Evolutionary conservation across 495 filamentous ascomycete genomes (phyloP).

Genomic region (Annulohypoxylon maeteangense): DNA sequence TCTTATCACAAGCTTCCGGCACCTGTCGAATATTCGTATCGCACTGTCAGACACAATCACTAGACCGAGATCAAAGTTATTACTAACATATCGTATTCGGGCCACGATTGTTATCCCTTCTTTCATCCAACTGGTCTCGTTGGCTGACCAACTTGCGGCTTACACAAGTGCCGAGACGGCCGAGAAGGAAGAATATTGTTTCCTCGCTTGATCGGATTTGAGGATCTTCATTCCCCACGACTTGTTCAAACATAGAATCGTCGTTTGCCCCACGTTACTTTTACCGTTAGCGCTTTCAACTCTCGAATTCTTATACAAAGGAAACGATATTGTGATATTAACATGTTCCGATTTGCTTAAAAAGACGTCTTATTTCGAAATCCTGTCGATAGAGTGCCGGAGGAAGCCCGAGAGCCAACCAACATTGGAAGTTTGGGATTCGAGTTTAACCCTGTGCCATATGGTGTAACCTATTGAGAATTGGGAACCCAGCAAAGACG

Average conservation of each 20-base stretch:
- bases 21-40: neutral
- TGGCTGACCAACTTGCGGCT: neutral
- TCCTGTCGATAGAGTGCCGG: slow-evolving; percentile 7
- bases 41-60: neutral
- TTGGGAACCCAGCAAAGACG: slow-evolving; percentile 15
- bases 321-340: neutral
- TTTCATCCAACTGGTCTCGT: neutral
- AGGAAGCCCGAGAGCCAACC: slow-evolving; percentile 21
- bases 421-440: slow-evolving; percentile 16
- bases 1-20: neutral
- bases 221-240: neutral
- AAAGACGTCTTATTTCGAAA: neutral
- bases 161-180: neutral
- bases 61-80: neutral
- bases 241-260: neutral
- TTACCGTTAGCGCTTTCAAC: neutral
- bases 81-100: slow-evolving; percentile 4
- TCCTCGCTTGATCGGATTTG: neutral
- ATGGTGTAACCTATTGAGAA: slow-evolving; percentile 34
- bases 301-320: neutral
- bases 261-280: neutral
- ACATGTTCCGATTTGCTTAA: slow-evolving; percentile 2
- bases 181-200: neutral
- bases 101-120: neutral
- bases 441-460: slow-evolving; percentile 20